phyloP scores from a whole-genome alignment of 176 grass and related monocot species.

The Oryza meridionalis region DNA sequence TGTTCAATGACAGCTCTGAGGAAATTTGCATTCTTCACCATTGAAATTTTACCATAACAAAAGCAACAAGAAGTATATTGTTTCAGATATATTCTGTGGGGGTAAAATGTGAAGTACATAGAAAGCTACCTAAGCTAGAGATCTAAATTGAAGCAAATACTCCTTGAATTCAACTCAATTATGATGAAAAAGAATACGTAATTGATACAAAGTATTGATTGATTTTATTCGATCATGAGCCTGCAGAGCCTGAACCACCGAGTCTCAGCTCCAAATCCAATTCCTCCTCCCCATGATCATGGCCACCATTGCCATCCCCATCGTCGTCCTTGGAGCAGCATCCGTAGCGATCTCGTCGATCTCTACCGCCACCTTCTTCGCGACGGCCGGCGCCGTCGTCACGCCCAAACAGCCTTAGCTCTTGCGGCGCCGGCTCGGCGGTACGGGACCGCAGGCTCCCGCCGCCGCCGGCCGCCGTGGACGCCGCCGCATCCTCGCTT shows the following conservation, averaged over 20 bases:
- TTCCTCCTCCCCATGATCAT: conserved; percentile 37
- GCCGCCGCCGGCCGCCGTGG: background rate
- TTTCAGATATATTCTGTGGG: background rate
- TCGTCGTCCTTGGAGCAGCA: background rate
- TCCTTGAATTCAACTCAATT: background rate
- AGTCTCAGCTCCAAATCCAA: conserved; percentile 82
- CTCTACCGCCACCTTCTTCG: background rate
- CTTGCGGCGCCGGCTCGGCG: conserved; percentile 34
- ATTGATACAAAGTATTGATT: too few relatives aligned
- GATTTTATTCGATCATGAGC: too few relatives aligned
- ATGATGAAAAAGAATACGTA: background rate
- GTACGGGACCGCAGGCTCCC: background rate
- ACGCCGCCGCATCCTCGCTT: background rate
- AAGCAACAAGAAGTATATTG: too few relatives aligned
- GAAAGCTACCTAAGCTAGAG: background rate
- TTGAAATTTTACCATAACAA: too few relatives aligned
- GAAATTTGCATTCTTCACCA: too few relatives aligned
- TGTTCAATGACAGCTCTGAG: too few relatives aligned
- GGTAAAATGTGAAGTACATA: background rate
- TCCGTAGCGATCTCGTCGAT: background rate
- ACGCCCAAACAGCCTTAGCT: conserved; percentile 63
- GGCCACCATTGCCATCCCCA: background rate
- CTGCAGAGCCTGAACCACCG: conserved; percentile 37
- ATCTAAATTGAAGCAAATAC: background rate
- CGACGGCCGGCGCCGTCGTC: background rate